phyloP scores from a whole-genome alignment of 2,329 filamentous ascomycete genomes.

The Alternaria dauci region DNA sequence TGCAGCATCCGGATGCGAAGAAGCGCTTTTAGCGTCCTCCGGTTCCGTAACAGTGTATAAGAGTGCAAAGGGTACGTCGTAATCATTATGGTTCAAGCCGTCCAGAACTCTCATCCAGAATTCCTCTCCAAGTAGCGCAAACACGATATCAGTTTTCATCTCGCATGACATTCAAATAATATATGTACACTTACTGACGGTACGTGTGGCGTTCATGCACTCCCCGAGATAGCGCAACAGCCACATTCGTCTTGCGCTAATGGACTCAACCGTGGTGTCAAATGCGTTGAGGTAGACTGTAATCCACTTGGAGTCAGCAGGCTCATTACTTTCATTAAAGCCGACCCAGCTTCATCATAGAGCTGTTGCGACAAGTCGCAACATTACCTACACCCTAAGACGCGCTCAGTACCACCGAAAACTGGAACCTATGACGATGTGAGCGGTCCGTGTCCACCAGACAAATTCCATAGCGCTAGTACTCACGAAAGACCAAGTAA shows the following conservation, averaged over 20 bases:
- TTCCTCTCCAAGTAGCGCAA: conserved; percentile 20
- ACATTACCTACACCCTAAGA: conserved; percentile 36
- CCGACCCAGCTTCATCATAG: neutral
- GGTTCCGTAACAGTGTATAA: conserved; percentile 44
- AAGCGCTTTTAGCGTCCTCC: conserved; percentile 36
- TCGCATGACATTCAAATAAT: neutral
- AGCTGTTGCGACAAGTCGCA: neutral
- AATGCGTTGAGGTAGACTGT: conserved; percentile 43
- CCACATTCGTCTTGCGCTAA: conserved; percentile 49
- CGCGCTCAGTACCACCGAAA: conserved; percentile 48
- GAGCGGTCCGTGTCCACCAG: neutral
- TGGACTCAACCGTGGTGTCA: conserved; percentile 52
- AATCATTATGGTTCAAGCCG: conserved; percentile 53
- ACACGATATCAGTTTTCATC: neutral
- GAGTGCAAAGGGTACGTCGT: conserved; percentile 45
- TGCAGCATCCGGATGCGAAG: conserved; percentile 35
- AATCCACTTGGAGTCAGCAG: conserved; percentile 13
- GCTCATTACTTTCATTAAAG: conserved; percentile 22
- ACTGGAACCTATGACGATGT: conserved; percentile 41
- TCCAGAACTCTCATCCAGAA: conserved; percentile 62
- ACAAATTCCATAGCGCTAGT: neutral
- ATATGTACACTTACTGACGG: conserved; percentile 19
- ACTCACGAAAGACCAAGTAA: conserved; percentile 53
- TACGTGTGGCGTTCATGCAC: conserved; percentile 39
- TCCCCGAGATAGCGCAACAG: conserved; percentile 53